These are phyloP conservation scores for Entamoeba histolytica DNA, from an alignment of 208 protist species.

Conservation along the genomic window DNA sequence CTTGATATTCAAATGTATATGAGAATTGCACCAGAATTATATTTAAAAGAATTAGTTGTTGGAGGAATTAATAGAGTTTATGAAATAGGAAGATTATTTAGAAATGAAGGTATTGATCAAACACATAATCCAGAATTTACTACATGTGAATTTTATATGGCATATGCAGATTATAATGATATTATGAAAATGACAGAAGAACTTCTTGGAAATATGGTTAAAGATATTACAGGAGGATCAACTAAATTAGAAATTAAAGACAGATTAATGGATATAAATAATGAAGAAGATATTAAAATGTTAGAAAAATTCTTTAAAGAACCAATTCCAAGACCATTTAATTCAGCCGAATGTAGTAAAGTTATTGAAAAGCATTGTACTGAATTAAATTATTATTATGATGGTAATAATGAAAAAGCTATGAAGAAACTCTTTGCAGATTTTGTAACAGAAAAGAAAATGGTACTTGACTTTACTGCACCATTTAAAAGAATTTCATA, in stretches of 20 bases:
- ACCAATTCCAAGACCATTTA: background rate
- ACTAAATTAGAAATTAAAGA: slow-evolving; percentile 2
- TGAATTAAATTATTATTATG: too few species aligned
- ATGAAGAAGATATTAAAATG: slow-evolving; percentile 49
- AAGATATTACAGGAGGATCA: slow-evolving; percentile 54
- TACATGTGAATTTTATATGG: slow-evolving; percentile 95
- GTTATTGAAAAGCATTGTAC: background rate
- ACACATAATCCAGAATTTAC: slow-evolving; percentile 99
- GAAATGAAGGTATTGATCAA: slow-evolving; percentile 85
- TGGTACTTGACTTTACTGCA: slow-evolving; percentile 83
- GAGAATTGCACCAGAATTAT: slow-evolving; percentile 95
- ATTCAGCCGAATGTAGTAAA: too few species aligned
- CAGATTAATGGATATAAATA: slow-evolving; percentile 70
- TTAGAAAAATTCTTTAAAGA: background rate
- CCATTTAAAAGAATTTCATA: slow-evolving; percentile 84
- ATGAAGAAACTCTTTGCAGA: slow-evolving; percentile 29
- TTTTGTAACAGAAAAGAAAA: too few species aligned
- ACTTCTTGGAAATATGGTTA: slow-evolving; percentile 64
- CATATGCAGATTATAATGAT: slow-evolving; percentile 97
- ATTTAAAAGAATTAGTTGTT: slow-evolving; percentile 93
- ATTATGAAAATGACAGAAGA: slow-evolving; percentile 90
- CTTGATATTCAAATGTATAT: slow-evolving; percentile 87
- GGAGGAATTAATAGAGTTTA: slow-evolving; percentile 97
- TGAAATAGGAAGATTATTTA: slow-evolving; percentile 95
- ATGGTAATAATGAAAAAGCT: background rate